A percentile compares a stretch with the other conserved stretches of the same genome.
These are phyloP conservation scores for Oryza brachyantha DNA, from an alignment of 176 grass and related monocot genomes.

Conservation along the genomic window DNA sequence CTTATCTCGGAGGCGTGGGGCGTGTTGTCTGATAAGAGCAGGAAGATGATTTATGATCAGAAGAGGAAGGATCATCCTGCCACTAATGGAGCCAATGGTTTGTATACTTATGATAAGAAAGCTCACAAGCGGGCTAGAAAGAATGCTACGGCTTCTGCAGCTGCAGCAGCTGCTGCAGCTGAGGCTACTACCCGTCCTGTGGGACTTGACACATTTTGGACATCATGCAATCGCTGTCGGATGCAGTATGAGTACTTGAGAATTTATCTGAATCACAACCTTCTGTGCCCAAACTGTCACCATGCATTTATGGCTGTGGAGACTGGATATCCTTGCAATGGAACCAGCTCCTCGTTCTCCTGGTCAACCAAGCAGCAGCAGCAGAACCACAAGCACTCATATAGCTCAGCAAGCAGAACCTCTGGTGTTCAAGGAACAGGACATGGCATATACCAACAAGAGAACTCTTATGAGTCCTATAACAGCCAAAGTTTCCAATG, in stretches of 20 bases:
- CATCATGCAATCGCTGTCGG: conserved; percentile 66
- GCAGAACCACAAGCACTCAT: conserved; percentile 42
- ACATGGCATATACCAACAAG: conserved; percentile 39
- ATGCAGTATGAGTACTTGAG: conserved; percentile 84
- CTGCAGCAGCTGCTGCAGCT: conserved; percentile 13
- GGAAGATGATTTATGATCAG: conserved; percentile 55
- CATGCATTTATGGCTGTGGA: conserved; percentile 67
- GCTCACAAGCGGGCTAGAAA: conserved; percentile 42
- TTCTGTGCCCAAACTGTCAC: conserved; percentile 75
- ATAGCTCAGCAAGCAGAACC: conserved; percentile 19
- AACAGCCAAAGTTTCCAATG: conserved; percentile 60
- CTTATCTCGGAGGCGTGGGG: conserved; percentile 73
- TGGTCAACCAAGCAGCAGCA: conserved; percentile 35
- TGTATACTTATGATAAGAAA: conserved; percentile 30
- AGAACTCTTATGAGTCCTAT: conserved; percentile 52
- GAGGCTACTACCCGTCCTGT: conserved; percentile 23
- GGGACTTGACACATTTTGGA: conserved; percentile 60
- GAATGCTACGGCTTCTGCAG: conserved; percentile 13
- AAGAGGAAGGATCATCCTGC: conserved; percentile 37
- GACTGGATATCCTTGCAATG: conserved; percentile 51
- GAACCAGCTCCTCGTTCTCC: conserved; percentile 43
- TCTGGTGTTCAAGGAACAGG: conserved; percentile 30
- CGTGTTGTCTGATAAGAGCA: conserved; percentile 63
- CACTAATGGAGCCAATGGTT: conserved; percentile 39
- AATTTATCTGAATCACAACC: conserved; percentile 76